A percentile compares a stretch with the other conserved stretches of the same genome.
Conservation (phyloP, 2,329 filamentous ascomycete genomes). For the Pseudopyricularia javanii region DNA sequence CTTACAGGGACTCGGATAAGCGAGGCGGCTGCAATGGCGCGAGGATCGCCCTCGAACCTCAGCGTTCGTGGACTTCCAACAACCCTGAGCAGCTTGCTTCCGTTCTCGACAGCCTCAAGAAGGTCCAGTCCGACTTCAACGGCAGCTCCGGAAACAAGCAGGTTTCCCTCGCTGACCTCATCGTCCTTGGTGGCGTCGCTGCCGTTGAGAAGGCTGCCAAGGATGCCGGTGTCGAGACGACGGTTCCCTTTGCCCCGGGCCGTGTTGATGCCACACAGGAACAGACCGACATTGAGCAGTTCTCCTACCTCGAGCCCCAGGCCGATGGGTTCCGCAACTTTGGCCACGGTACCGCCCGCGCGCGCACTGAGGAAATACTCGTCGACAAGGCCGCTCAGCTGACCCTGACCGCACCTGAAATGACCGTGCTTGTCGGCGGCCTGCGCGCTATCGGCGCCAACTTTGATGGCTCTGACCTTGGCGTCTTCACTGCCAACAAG, state of each 20-base stretch:
- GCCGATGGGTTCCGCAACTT: conserved; percentile 68
- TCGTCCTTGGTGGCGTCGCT: conserved; percentile 54
- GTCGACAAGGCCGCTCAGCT: conserved; percentile 58
- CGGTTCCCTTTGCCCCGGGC: conserved; percentile 58
- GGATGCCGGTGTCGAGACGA: conserved; percentile 16
- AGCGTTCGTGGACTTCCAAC: conserved; percentile 59
- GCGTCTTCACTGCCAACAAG: conserved; percentile 42
- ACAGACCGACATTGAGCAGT: conserved; percentile 51
- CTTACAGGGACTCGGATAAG: conserved; percentile 62
- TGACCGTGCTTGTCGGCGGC: conserved; percentile 57
- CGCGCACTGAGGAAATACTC: conserved; percentile 52
- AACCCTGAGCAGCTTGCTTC: conserved; percentile 50
- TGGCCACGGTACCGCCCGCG: conserved; percentile 44
- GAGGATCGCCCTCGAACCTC: conserved; percentile 57
- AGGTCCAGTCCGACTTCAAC: conserved; percentile 53
- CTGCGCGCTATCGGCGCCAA: conserved; percentile 55
- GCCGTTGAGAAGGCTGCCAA: conserved; percentile 56
- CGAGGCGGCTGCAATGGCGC: conserved; percentile 67
- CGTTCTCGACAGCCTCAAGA: conserved; percentile 41
- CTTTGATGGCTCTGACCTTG: conserved; percentile 51
- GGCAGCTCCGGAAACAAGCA: conserved; percentile 40
- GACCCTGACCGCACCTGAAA: conserved; percentile 53
- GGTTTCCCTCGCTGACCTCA: conserved; percentile 60
- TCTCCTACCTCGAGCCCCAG: conserved; percentile 50
- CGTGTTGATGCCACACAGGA: conserved; percentile 57